Percentiles rank a stretch among this genome's conserved stretches.
These are phyloP conservation scores for Psilocybe sp. DNA, from an alignment of 768 basidiomycete species.

Conservation along the genomic window DNA sequence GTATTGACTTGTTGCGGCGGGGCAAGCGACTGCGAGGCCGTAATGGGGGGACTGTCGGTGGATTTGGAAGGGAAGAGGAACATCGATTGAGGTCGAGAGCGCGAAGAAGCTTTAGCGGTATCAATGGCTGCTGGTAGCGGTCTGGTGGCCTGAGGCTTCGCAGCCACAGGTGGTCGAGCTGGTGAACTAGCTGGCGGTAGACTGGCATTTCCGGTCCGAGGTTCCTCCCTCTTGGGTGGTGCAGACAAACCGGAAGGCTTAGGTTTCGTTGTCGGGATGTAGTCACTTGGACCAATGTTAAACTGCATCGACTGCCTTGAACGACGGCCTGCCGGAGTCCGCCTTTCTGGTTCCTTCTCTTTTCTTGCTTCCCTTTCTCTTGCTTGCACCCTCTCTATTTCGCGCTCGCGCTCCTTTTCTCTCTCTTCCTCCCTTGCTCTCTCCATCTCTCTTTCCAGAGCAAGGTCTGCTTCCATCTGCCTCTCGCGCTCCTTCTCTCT, in stretches of 20 bases:
- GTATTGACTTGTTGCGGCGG: slow-evolving; percentile 46
- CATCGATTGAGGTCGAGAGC: slow-evolving; percentile 81
- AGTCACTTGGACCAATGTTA: slow-evolving; percentile 13
- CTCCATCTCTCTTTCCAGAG: slow-evolving; percentile 8
- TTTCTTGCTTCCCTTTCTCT: slow-evolving; percentile 1
- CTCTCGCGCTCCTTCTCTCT: not conserved
- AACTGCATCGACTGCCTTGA: slow-evolving; percentile 1
- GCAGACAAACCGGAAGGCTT: slow-evolving; percentile 1
- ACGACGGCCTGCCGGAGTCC: not conserved
- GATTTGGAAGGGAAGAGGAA: slow-evolving; percentile 63
- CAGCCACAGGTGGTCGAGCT: slow-evolving; percentile 6
- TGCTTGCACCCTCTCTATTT: not conserved
- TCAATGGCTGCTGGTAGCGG: not conserved
- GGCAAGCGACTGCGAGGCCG: slow-evolving; percentile 36
- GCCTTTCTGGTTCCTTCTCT: slow-evolving; percentile 9
- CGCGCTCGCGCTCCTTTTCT: not conserved
- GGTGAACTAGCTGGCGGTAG: slow-evolving; percentile 1
- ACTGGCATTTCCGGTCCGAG: not conserved
- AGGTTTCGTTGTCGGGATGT: slow-evolving; percentile 12
- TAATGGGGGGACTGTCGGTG: slow-evolving; percentile 33
- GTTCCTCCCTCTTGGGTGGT: slow-evolving; percentile 4
- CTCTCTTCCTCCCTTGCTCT: slow-evolving; percentile 38
- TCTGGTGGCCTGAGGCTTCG: slow-evolving; percentile 7
- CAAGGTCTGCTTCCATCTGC: not conserved
- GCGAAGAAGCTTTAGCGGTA: slow-evolving; percentile 29